Conservation (phyloP, 2,329 filamentous ascomycete species). For the Alternaria consortialis region DNA sequence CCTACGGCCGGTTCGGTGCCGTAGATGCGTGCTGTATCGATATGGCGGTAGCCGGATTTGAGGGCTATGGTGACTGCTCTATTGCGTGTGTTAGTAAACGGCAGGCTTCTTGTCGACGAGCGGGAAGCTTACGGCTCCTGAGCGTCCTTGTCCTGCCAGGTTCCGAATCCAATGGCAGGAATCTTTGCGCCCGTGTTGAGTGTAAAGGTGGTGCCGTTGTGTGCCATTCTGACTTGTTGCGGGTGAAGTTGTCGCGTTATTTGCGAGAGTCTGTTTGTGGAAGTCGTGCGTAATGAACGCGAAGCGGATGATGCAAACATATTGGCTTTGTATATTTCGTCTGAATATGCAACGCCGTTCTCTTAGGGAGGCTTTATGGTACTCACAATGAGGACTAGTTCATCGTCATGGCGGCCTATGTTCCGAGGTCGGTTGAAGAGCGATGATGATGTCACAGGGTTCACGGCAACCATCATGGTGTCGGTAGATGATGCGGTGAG, state of each 20-base stretch:
- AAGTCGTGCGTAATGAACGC: constrained; percentile 23
- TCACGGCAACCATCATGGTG: neutral
- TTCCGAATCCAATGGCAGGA: constrained; percentile 71
- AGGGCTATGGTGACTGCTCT: constrained; percentile 51
- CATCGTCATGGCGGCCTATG: constrained; percentile 6
- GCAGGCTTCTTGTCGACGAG: neutral
- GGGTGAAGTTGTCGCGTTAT: constrained; percentile 25
- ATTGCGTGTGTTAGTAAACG: neutral
- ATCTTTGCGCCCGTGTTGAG: constrained; percentile 78
- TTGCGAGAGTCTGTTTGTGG: constrained; percentile 26
- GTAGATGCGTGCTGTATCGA: constrained; percentile 42
- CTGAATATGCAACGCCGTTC: neutral
- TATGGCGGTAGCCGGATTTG: constrained; percentile 42
- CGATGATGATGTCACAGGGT: constrained; percentile 10
- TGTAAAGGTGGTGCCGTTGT: constrained; percentile 56
- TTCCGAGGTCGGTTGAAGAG: constrained; percentile 1
- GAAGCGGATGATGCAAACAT: constrained; percentile 29
- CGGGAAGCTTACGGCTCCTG: constrained; percentile 33
- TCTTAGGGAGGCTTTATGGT: neutral
- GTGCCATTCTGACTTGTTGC: constrained; percentile 38
- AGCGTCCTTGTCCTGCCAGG: constrained; percentile 44
- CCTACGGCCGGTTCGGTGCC: constrained; percentile 38
- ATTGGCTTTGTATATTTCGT: neutral
- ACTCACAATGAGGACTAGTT: neutral
- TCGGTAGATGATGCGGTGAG: neutral